Percentiles rank a stretch among this genome's conserved stretches.
Conservation (phyloP, 352 stramenopile genomes). For the Phytophthora rubi region DNA sequence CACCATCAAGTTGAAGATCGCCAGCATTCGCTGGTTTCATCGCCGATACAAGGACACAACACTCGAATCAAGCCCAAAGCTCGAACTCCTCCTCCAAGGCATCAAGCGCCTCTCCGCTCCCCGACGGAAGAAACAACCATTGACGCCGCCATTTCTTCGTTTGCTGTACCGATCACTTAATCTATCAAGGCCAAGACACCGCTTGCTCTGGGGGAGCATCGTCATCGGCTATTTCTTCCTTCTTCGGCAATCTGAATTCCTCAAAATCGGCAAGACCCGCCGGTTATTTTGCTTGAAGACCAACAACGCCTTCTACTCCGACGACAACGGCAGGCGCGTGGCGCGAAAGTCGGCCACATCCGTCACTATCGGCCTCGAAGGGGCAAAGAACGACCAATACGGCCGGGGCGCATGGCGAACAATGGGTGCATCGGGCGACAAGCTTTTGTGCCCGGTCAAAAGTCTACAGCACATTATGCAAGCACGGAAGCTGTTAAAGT, state of each 20-base stretch:
- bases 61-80: neutral
- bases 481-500: neutral
- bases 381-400: constrained; percentile 17
- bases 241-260: constrained; percentile 22
- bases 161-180: constrained; percentile 12
- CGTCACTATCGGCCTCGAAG: constrained; percentile 15
- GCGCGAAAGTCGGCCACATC: constrained; percentile 8
- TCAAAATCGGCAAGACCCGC: neutral
- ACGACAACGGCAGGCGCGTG: constrained; percentile 12
- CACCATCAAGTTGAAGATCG: constrained; percentile 6
- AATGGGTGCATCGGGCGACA: constrained; percentile 13
- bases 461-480: neutral
- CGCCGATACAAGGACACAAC: neutral
- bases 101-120: constrained; percentile 7
- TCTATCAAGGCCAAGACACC: constrained; percentile 11
- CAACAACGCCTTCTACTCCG: constrained; percentile 14
- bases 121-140: constrained; percentile 11
- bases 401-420: constrained; percentile 10
- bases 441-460: constrained; percentile 18
- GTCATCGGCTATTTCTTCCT: constrained; percentile 35
- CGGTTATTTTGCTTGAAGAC: constrained; percentile 21
- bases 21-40: constrained; percentile 11
- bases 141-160: constrained; percentile 16
- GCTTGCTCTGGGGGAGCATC: constrained; percentile 30
- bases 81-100: constrained; percentile 5